phyloP scores from a whole-genome alignment of 345 rosid genomes.

The Zanthoxylum bungeanum region DNA sequence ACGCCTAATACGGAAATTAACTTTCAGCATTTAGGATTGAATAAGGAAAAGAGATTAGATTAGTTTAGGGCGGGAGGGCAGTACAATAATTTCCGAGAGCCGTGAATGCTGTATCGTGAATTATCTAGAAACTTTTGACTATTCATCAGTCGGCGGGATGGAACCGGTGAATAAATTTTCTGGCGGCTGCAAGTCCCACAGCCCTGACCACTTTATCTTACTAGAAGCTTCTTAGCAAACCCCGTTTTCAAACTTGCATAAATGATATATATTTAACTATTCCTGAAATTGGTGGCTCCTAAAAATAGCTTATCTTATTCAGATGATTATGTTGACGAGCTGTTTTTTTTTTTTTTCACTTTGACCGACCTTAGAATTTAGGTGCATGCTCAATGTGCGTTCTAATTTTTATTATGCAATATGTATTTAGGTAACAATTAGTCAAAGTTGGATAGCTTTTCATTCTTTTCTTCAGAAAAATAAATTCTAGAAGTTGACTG shows the following conservation, averaged over 20 bases:
- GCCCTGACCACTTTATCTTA: too few species aligned
- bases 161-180: neutral
- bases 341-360: too few species aligned
- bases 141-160: neutral
- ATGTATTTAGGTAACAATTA: too few species aligned
- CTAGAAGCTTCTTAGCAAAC: neutral
- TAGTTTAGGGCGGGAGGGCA: neutral
- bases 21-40: neutral
- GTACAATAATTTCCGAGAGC: neutral
- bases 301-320: too few species aligned
- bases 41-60: neutral
- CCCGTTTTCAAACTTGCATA: neutral
- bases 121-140: slow-evolving; percentile 6
- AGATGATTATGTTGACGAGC: neutral
- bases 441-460: neutral
- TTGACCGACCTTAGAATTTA: neutral
- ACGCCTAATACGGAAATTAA: neutral
- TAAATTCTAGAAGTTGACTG: neutral
- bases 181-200: neutral
- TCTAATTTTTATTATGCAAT: too few species aligned
- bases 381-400: neutral
- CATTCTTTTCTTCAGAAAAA: neutral
- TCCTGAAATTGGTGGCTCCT: neutral
- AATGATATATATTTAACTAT: neutral
- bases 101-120: neutral